A percentile compares a stretch with the other conserved stretches of the same genome.
Evolutionary conservation across 2,329 filamentous ascomycete species (phyloP).

Genomic region (Neonectria punicea): DNA sequence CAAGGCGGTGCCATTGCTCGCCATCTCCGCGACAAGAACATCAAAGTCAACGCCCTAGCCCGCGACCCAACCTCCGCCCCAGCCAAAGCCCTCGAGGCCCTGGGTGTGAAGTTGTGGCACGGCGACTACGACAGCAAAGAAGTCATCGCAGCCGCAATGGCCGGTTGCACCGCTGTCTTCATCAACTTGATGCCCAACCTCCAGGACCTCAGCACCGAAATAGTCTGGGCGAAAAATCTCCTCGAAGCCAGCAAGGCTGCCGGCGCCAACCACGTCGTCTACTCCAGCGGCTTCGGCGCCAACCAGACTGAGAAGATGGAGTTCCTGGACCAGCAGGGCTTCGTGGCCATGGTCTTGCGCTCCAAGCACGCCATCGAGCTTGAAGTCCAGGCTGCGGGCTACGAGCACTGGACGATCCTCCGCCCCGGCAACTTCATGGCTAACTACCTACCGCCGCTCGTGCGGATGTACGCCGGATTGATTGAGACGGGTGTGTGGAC

Average conservation of each 20-base stretch:
- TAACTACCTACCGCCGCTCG: conserved; percentile 58
- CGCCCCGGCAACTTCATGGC: conserved; percentile 63
- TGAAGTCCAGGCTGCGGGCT: conserved; percentile 48
- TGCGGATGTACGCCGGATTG: conserved; percentile 53
- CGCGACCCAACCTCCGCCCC: conserved; percentile 45
- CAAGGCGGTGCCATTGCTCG: conserved; percentile 52
- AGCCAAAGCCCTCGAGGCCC: conserved; percentile 42
- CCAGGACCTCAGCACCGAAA: conserved; percentile 44
- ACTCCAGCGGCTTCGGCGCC: conserved; percentile 48
- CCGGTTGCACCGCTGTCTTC: conserved; percentile 47
- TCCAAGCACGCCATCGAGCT: conserved; percentile 57
- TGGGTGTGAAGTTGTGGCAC: conserved; percentile 47
- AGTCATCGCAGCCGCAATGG: conserved; percentile 44
- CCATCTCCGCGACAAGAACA: conserved; percentile 45
- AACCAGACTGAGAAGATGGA: conserved; percentile 43
- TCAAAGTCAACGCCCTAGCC: conserved; percentile 49
- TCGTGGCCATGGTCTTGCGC: conserved; percentile 45
- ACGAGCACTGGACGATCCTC: conserved; percentile 59
- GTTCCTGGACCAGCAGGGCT: conserved; percentile 40
- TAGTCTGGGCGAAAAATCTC: conserved; percentile 44
- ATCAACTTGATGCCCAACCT: conserved; percentile 49
- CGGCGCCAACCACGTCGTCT: conserved; percentile 52
- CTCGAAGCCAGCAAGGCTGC: conserved; percentile 51
- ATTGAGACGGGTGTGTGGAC: conserved; percentile 50
- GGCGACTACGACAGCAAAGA: conserved; percentile 49